Evolutionary conservation across 2,329 filamentous ascomycete species (phyloP), one percentile per base, ranked within the genome.

Genomic region (Monosporascus sp.): DNA sequence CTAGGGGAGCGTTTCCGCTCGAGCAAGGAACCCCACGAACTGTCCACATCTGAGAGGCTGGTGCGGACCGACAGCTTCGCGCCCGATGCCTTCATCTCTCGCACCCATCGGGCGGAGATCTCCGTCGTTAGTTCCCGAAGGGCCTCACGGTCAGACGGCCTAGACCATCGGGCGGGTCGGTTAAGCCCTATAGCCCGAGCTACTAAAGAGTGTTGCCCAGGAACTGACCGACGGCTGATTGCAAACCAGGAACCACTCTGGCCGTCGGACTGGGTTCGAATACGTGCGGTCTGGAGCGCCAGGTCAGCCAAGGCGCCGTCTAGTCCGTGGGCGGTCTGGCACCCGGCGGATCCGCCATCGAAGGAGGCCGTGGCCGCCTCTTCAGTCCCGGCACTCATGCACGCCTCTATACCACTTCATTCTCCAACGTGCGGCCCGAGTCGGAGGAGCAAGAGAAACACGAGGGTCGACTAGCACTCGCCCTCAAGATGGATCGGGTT

Each of bases 321-420:
- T 96, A 89, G 90, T 82, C 84, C 18, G 84, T 94, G 11, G 88
- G 89, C 25, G 87, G 88, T n/a, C 66, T 82, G 9, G 80, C 82
- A 49, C 80, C 82, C n/a, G 73, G 75, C 7, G 74, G 74, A 25
- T 72, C 77, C 17, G 79, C 79, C 14, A 73, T 86, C 20, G 74
- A 86, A 47, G 78, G 87, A 67, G 87, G 86, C 1, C 78, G 79
- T 54, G 86, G 85, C 25, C 80, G 80, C 25, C 71, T 86, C 49
- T 65, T 89, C n/a, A 82, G 81, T 50, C 88, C 85, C 64, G 82
- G 88, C 31, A 88, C 87, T 1, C 89, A 85, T 65, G 89, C 89
- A 39, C 87, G 86, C 5, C 73, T 83, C n/a, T 81, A 79, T 56
- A 74, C 75, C 0, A 78, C 77, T n/a, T 70, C 74, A 0, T 83